Conservation (phyloP, 2,329 filamentous ascomycete genomes). For the Thielaviopsis ethacetica region DNA sequence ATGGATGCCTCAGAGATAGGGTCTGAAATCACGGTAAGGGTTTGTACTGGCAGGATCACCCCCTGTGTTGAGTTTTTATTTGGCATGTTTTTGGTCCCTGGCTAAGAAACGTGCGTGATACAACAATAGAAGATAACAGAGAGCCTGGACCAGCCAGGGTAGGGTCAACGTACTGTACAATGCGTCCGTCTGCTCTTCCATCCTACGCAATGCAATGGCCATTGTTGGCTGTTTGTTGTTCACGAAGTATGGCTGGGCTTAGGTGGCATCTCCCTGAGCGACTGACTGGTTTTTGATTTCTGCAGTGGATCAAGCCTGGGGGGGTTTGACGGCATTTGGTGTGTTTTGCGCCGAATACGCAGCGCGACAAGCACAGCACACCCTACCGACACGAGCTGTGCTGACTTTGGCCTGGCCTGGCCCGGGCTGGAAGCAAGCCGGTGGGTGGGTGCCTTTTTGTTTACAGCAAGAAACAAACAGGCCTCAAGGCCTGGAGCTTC, state of each 20-base stretch:
- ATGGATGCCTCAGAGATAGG: background rate
- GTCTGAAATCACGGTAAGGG: background rate
- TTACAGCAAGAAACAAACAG: no score
- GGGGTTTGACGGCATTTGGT: background rate
- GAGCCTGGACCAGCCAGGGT: background rate
- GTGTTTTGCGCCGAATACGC: background rate
- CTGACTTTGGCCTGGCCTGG: no score
- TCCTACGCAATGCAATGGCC: no score
- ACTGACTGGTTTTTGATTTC: background rate
- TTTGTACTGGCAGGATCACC: background rate
- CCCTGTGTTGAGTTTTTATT: background rate
- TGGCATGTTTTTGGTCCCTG: background rate
- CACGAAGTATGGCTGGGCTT: background rate
- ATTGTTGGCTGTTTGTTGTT: no score
- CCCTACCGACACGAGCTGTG: background rate
- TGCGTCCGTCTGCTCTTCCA: no score
- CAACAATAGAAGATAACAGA: background rate
- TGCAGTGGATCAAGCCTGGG: background rate
- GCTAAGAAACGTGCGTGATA: background rate
- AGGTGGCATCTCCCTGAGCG: constrained; percentile 3
- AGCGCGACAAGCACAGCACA: background rate
- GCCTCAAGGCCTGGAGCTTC: no score
- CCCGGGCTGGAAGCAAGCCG: no score
- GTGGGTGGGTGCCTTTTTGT: no score
- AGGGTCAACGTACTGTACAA: background rate